Conservation (phyloP, 1,139 yeast genomes). For the Saccharomycopsis crataegensis region DNA sequence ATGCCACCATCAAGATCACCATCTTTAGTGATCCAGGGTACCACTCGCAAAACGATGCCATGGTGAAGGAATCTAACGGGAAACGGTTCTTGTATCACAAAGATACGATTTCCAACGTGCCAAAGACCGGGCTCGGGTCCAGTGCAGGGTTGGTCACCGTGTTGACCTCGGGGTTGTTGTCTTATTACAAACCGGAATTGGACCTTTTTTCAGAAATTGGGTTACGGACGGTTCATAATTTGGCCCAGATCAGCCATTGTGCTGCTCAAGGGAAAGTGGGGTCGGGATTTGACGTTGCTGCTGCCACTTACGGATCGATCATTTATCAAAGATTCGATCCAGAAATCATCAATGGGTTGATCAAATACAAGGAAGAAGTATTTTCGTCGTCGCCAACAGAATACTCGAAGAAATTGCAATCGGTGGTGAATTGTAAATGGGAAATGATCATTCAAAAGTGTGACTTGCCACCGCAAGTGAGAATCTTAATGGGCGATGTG, state of each 20-base stretch:
- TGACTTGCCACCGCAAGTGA: conserved; percentile 57
- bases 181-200: conserved; percentile 34
- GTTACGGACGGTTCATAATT: conserved; percentile 52
- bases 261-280: conserved; percentile 93
- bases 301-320: conserved; percentile 89
- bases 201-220: conserved; percentile 25
- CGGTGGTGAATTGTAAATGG: conserved; percentile 52
- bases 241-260: conserved; percentile 87
- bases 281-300: conserved; percentile 94
- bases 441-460: conserved; percentile 43
- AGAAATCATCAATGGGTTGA: conserved; percentile 36
- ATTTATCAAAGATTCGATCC: conserved; percentile 70
- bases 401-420: conserved; percentile 28
- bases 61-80: conserved; percentile 31
- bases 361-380: conserved; percentile 24
- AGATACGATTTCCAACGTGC: conserved; percentile 56
- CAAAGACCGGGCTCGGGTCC: conserved; percentile 93
- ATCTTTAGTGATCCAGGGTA: conserved; percentile 84
- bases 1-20: conserved; percentile 40
- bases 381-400: conserved; percentile 18
- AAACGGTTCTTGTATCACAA: conserved; percentile 54
- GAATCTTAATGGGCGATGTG: conserved; percentile 87
- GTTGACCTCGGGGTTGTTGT: conserved; percentile 60
- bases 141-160: conserved; percentile 92
- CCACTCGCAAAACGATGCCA: conserved; percentile 62